Base-by-base conservation (phyloP, 1,284 basidiomycete genomes). In the Rhizoctonia solani region DNA sequence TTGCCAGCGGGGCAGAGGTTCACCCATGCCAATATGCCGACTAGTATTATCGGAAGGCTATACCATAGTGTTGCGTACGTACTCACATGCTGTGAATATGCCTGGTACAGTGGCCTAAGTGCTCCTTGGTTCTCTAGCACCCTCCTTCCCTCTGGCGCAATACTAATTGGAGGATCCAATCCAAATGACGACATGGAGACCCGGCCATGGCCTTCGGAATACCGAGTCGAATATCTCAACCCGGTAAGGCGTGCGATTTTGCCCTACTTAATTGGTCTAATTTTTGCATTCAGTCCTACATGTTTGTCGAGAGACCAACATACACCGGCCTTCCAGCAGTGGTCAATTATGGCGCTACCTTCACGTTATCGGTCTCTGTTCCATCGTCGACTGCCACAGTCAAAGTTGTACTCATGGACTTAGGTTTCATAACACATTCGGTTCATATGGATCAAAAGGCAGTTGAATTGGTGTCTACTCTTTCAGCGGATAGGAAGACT, bases 151-250 rank as follows among this genome's bases (percentile, higher is more conserved):
- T 54, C 53, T 37, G 91, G 87, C 5, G 81, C 83, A 56, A 76
- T 93, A 63, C 85, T 92, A 85, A 84, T 93, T 68, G 86, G 88
- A 23, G 92, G 91, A 9, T 90, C 88, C 68, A 93, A 93, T 75
- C 92, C 92, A 16, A 93, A 93, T 75, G 75, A 89, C 67, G 89
- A 91, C 75, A 79, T 88, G 53, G 89, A 86, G 70, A 87, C 85
- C 70, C 72, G 82, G 46, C 79, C 79, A 72, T 92, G 87, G 74
- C 85, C 83, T 25, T 92, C 90, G 0, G 90, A 92, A 73, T 93
- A 92, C 74, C 80, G 89, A 53, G 87, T 92, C n/a, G 91, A 93
- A 72, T 89, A 87, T 84, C 75, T 91, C 50, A 77, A 76, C 14
- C 89, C 91, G 0, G 53, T 54, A 21, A 21, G 53, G 6, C 39